phyloP scores from a whole-genome alignment of 2,329 filamentous ascomycete genomes.

The Phoma sp. region DNA sequence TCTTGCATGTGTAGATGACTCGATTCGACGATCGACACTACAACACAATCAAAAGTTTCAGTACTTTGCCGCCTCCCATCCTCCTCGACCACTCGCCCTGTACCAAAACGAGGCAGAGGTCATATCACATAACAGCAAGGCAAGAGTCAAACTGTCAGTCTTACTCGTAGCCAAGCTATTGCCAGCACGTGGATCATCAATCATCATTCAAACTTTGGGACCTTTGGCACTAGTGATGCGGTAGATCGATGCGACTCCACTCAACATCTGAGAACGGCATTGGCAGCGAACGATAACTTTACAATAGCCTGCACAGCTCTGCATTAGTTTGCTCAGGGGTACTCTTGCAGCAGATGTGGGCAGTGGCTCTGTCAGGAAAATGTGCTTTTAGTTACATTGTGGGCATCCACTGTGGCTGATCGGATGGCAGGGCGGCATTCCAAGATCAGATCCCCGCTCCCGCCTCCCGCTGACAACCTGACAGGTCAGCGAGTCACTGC shows the following conservation, averaged over 20 bases:
- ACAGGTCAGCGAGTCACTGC: conserved; percentile 1
- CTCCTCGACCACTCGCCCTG: neutral
- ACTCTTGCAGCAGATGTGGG: neutral
- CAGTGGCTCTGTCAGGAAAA: neutral
- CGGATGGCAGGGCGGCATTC: neutral
- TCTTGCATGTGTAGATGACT: neutral
- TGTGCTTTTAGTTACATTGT: neutral
- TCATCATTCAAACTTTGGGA: neutral
- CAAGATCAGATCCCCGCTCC: conserved; percentile 4
- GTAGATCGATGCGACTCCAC: conserved; percentile 2
- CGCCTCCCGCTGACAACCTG: conserved; percentile 9
- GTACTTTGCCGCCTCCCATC: neutral
- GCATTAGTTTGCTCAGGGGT: neutral
- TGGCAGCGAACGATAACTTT: neutral
- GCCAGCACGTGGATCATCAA: conserved; percentile 1
- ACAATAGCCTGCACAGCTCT: neutral
- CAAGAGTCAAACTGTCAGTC: neutral
- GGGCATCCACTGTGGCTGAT: neutral
- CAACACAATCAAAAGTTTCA: neutral
- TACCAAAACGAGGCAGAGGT: neutral
- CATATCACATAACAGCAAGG: neutral
- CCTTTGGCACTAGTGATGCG: neutral
- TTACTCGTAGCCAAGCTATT: neutral
- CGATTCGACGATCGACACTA: neutral
- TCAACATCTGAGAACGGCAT: neutral